Percentiles rank a stretch among this genome's conserved stretches.
Evolutionary conservation across 1,284 basidiomycete species (phyloP).

Genomic region (Ceratobasidium sp.): DNA sequence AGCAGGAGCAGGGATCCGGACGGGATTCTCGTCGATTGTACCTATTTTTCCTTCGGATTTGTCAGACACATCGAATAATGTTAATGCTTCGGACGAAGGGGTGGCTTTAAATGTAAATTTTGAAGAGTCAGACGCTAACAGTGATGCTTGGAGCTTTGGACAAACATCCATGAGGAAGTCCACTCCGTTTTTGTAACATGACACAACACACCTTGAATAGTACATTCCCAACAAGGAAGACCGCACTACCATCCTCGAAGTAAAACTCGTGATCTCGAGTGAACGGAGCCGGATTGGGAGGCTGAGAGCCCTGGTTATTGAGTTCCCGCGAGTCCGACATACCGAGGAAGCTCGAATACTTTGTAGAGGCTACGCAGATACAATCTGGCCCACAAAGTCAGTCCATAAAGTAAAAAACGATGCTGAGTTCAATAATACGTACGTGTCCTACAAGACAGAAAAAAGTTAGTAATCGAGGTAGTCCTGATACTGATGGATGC

Average conservation of each 20-base stretch:
- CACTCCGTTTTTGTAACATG: not conserved
- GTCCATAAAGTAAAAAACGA: too few relatives aligned
- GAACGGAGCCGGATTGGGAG: not conserved
- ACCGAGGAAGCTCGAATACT: too few relatives aligned
- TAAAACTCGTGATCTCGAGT: slow-evolving; percentile 18
- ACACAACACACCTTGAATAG: slow-evolving; percentile 9
- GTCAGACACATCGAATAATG: not conserved
- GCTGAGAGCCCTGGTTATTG: not conserved
- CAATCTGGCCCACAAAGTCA: too few relatives aligned
- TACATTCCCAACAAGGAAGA: slow-evolving; percentile 17
- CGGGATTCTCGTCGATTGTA: not conserved
- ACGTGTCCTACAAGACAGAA: too few relatives aligned
- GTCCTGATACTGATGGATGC: too few relatives aligned
- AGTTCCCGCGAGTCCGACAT: not conserved
- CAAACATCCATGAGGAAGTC: not conserved
- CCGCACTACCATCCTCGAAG: slow-evolving; percentile 13
- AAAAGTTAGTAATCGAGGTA: too few relatives aligned
- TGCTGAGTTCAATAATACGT: too few relatives aligned
- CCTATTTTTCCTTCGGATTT: not conserved
- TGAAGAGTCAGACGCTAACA: not conserved
- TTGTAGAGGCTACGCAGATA: too few relatives aligned
- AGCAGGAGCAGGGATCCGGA: not conserved
- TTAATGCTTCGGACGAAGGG: not conserved
- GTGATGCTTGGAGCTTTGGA: slow-evolving; percentile 6
- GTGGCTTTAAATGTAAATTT: not conserved